Evolutionary conservation across 2,329 filamentous ascomycete species (phyloP).

Genomic region (Alternaria brassicae): DNA sequence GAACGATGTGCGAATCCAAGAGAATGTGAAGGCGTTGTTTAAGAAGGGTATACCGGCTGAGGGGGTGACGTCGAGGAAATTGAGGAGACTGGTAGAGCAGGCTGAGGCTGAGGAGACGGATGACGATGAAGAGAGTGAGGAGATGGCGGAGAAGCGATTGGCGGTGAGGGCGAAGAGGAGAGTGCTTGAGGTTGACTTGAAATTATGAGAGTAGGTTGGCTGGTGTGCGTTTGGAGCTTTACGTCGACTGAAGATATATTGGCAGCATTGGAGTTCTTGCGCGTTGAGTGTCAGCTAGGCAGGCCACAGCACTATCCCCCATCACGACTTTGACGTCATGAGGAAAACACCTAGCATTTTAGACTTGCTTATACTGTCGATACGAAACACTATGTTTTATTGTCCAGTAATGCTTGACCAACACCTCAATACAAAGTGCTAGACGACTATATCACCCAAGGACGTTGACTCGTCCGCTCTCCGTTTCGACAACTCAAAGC

Average conservation of each 20-base stretch:
- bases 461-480: conserved; percentile 14
- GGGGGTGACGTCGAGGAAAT: background rate
- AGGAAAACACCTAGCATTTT: background rate
- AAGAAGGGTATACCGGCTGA: background rate
- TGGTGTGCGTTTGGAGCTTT: background rate
- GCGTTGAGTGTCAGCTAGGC: background rate
- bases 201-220: conserved; percentile 9
- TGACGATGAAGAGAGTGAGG: conserved; percentile 16
- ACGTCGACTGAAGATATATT: background rate
- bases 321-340: background rate
- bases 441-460: conserved; percentile 37
- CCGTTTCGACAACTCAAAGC: conserved; percentile 67
- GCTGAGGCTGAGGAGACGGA: conserved; percentile 20
- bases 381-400: background rate
- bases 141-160: background rate
- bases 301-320: no score
- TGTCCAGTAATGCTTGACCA: background rate
- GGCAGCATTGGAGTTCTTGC: background rate
- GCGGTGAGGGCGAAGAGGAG: conserved; percentile 1
- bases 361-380: background rate
- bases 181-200: conserved; percentile 16
- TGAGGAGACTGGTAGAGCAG: conserved; percentile 1
- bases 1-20: conserved; percentile 13
- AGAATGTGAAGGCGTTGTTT: background rate
- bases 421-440: background rate